Evolutionary conservation across 2,329 filamentous ascomycete species (phyloP).

Genomic region (Lasiodiplodia hormozganensis): DNA sequence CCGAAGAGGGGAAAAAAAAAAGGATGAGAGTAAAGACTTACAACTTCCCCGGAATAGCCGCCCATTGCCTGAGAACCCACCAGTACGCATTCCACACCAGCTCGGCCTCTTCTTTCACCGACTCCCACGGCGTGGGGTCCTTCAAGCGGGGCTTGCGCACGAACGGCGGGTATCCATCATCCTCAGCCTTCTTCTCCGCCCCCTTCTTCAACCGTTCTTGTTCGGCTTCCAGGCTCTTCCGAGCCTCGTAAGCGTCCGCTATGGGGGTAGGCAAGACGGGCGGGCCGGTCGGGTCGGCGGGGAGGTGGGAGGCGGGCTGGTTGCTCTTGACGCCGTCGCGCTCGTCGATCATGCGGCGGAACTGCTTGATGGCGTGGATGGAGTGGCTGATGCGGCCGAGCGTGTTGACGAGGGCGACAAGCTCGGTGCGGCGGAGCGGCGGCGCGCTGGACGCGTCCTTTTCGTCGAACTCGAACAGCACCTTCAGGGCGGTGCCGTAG

Average conservation of each 20-base stretch:
- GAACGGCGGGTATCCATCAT: conserved; percentile 52
- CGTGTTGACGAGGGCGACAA: conserved; percentile 95
- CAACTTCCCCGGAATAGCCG: conserved; percentile 70
- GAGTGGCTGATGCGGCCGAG: conserved; percentile 86
- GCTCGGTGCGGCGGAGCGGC: conserved; percentile 81
- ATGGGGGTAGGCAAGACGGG: conserved; percentile 31
- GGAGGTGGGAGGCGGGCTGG: neutral
- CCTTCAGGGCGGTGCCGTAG: conserved; percentile 92
- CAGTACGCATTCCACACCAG: conserved; percentile 68
- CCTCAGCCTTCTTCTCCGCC: conserved; percentile 41
- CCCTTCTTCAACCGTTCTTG: conserved; percentile 35
- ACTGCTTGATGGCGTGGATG: conserved; percentile 75
- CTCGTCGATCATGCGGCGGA: conserved; percentile 63
- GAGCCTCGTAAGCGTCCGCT: conserved; percentile 32
- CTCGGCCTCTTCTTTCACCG: conserved; percentile 68
- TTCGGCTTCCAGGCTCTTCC: conserved; percentile 42
- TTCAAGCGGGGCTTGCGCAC: conserved; percentile 49
- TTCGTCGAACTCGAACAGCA: conserved; percentile 91
- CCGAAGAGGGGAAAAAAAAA: neutral
- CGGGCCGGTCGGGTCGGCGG: neutral
- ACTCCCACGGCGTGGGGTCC: conserved; percentile 60
- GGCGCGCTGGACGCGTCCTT: conserved; percentile 67
- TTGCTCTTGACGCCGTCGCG: conserved; percentile 39
- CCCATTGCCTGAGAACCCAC: conserved; percentile 75
- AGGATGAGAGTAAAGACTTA: conserved; percentile 55